These are phyloP conservation scores for Persicaria maculosa DNA, from an alignment of 148 eudicot genomes.

Conservation along the genomic window DNA sequence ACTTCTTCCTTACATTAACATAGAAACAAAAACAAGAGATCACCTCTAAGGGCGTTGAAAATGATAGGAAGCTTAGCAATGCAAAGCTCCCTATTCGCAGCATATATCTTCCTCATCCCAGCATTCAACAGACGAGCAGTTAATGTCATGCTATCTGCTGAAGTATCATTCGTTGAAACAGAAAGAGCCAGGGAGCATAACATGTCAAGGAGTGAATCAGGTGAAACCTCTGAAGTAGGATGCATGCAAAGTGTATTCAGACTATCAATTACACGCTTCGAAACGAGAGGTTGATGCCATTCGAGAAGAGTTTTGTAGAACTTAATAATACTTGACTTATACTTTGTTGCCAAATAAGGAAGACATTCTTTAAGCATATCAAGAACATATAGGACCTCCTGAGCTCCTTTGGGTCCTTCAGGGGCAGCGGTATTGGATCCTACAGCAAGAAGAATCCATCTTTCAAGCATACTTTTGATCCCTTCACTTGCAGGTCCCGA, in stretches of 20 bases:
- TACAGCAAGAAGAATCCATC: conserved; percentile 64
- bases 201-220: conserved; percentile 62
- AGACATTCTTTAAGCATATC: conserved; percentile 76
- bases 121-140: conserved; percentile 66
- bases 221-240: conserved; percentile 51
- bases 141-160: conserved; percentile 84
- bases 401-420: conserved; percentile 71
- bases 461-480: conserved; percentile 53
- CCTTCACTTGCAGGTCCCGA: conserved; percentile 79
- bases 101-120: conserved; percentile 71
- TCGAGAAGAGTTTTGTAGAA: conserved; percentile 62
- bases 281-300: conserved; percentile 59
- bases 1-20: not conserved
- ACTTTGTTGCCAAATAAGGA: conserved; percentile 54
- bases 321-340: conserved; percentile 51
- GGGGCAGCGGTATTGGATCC: conserved; percentile 46
- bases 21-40: not conserved
- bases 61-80: conserved; percentile 71
- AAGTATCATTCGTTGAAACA: conserved; percentile 47
- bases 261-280: conserved; percentile 70
- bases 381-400: conserved; percentile 62
- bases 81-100: conserved; percentile 51
- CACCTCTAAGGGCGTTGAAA: conserved; percentile 70
- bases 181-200: conserved; percentile 51
- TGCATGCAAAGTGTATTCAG: conserved; percentile 54